Base-by-base conservation (phyloP, 306 rosid species). In the Cucurbita ficifolia region DNA sequence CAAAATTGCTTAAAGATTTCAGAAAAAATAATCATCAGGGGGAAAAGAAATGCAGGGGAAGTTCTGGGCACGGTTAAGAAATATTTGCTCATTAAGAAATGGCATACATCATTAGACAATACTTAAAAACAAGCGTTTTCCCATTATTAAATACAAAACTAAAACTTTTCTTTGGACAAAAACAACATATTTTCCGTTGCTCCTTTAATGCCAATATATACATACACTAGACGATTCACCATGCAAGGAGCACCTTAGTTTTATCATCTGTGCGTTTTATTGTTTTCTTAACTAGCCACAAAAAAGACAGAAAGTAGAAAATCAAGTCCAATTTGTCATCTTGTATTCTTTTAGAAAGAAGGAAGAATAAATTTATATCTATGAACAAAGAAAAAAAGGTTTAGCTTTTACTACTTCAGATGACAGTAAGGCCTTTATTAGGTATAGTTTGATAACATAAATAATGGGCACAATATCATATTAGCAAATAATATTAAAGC, bases 161-260 rank as follows among this genome's bases (percentile, higher is more conserved):
- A 43, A 10, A 43, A 43, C 49, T 43, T 43, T 29, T 29, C 33
- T 29, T 29, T 29, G 33, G 3, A 29, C 33, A 29, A 29, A 29
- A 29, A 2, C 33, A 29, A 29, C 33, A 88, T 63, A 33, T 40
- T 50, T 13, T 14, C 1, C 1, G 13, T 45, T 45, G 53, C 33
- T 19, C 46, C n/a, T 48, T 35, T 1, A 13, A 54, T 17, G 18
- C 49, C 21, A 24, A 64, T 5, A 65, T 18, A 29, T 29, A 29
- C 33, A 49, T 24, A 35, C 36, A 6, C 19, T 53, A 49, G 16
- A 39, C 22, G 8, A 72, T 68, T 63, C 49, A 38, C 70, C 0
- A 76, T 11, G 39, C 49, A 56, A 9, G 55, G 80, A 79, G 6
- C 82, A 93, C 98, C 97, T 93, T 93, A 39, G 42, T 39, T 39